Evolutionary conservation across 2,329 filamentous ascomycete species (phyloP), one percentile per base, ranked within the genome.

Genomic region (Zasmidium citrigriseum): DNA sequence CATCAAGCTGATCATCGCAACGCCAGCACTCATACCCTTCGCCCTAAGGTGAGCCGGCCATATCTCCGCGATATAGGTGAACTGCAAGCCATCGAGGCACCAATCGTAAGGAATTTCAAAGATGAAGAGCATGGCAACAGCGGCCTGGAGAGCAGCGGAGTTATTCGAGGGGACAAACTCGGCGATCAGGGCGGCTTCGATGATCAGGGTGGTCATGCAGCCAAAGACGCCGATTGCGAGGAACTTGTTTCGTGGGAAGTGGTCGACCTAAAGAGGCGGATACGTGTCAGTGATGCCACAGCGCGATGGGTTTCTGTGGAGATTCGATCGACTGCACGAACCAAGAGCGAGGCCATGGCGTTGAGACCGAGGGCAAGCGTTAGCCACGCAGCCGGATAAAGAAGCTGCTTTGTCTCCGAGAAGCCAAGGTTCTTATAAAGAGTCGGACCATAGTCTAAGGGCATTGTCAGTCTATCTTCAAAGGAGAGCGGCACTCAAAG

Each of bases 351-450:
- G 1, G 61, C 62, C 57, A 70, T 63, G 14, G 57, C 54, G 46
- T 68, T 68, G 7, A 68, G 54, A 11, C 70, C 68, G 2, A 68
- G 54, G 9, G 68, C 64, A 7, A 69, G 58, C 0, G 69, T 71
- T 1, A 71, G 63, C 70, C 69, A 71, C 10, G 65, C 70, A 14
- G 67, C 69, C 12, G 63, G 66, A 44, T 69, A 70, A 2, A 72
- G 57, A 1, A 72, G 63, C 53, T 70, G 67, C 23, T 67, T 68
- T 10, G 58, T 61, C 20, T 62, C 58, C 20, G 60, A 59, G 55
- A 68, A 72, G 11, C 69, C 69, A 2, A 72, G 64, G 10, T 67
- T 63, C 49, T 65, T 68, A 58, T 72, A 71, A 1, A 72, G 55
- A 1, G 63, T 65, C 10, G 68, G 68, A 3, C 68, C 67, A 50